Percentiles rank a stretch among this genome's conserved stretches.
Conservation (phyloP, 75 land plant species). For the Azolla pinnata region DNA sequence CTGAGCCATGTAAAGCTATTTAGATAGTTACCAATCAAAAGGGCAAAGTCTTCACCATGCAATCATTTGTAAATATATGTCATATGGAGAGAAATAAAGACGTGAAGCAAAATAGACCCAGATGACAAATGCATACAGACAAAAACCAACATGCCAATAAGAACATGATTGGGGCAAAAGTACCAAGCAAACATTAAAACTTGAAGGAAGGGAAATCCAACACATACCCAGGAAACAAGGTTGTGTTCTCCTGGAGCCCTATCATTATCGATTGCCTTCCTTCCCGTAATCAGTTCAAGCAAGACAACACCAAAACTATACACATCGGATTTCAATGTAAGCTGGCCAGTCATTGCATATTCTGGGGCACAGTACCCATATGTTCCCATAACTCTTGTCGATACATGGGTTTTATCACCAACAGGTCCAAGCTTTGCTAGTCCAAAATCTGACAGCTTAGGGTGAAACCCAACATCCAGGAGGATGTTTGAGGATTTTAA, state of each 20-base stretch:
- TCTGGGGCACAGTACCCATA: constrained; percentile 80
- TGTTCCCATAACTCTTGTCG: constrained; percentile 66
- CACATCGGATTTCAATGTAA: constrained; percentile 67
- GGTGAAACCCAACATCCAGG: constrained; percentile 49
- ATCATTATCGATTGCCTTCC: constrained; percentile 63
- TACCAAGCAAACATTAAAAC: no score
- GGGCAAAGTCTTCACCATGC: no score
- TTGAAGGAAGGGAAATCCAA: no score
- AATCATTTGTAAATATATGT: no score
- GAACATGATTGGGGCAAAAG: no score
- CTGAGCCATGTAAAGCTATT: no score
- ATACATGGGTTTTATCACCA: constrained; percentile 62
- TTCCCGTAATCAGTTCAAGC: constrained; percentile 56
- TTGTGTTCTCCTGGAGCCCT: constrained; percentile 58
- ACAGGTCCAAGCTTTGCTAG: constrained; percentile 72
- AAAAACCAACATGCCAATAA: no score
- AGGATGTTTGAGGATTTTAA: constrained; percentile 69
- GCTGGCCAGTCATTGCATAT: constrained; percentile 77
- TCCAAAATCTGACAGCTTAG: constrained; percentile 72
- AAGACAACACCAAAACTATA: constrained; percentile 75
- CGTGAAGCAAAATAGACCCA: no score
- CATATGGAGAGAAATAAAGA: no score
- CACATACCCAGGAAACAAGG: constrained; percentile 63
- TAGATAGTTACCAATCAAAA: no score
- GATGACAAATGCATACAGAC: no score